Conservation (phyloP, 208 protist genomes). For the Phytomonas sp. region DNA sequence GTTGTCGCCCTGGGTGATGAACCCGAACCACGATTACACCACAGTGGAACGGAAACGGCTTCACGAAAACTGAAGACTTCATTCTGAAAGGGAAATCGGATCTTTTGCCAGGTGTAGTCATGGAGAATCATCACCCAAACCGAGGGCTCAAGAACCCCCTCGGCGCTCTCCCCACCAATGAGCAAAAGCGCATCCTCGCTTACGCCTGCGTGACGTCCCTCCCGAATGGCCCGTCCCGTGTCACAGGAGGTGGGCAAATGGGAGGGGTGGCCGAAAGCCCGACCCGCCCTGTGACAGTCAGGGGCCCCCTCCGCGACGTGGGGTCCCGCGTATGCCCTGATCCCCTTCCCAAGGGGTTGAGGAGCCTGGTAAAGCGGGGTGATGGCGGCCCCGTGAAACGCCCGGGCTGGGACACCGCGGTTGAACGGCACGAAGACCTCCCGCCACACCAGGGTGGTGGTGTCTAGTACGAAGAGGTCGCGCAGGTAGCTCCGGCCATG, state of each 20-base stretch:
- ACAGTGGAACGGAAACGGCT: constrained; percentile 10
- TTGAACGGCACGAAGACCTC: constrained; percentile 59
- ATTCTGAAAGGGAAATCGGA: constrained; percentile 35
- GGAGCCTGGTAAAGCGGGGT: not conserved
- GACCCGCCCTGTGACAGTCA: not conserved
- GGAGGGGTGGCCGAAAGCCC: not conserved
- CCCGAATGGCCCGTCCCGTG: not conserved
- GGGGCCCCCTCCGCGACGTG: not conserved
- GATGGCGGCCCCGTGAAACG: constrained; percentile 43
- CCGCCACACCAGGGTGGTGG: constrained; percentile 56
- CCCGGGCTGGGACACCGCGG: constrained; percentile 34
- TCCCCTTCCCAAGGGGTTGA: not conserved
- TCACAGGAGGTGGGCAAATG: not conserved
- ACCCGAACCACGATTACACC: constrained; percentile 11
- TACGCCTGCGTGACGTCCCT: constrained; percentile 1
- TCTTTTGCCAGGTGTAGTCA: constrained; percentile 26
- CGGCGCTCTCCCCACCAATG: constrained; percentile 47
- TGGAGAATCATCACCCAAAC: constrained; percentile 38
- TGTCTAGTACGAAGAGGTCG: constrained; percentile 60
- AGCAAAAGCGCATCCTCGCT: constrained; percentile 27
- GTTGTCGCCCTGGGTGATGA: not conserved
- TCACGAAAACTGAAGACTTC: not conserved
- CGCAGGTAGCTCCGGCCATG: constrained; percentile 27
- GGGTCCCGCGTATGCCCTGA: not conserved
- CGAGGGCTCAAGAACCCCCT: constrained; percentile 24